Conservation (phyloP, 169 alveolate species). For the Plasmodium fragile region DNA sequence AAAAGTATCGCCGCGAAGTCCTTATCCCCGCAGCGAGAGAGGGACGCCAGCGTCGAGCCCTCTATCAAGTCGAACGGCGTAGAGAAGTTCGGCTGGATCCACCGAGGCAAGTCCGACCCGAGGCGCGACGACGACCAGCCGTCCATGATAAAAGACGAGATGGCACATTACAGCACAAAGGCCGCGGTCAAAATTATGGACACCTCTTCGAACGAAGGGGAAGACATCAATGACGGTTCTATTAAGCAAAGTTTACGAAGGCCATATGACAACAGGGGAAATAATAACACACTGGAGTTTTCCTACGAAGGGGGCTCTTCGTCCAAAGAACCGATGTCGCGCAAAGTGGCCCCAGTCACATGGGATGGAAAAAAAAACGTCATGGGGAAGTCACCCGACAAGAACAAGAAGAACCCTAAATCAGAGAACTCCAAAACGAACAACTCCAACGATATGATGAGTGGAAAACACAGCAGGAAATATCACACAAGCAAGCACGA, state of each 20-base stretch:
- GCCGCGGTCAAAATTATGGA: not conserved
- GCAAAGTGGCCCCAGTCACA: not conserved
- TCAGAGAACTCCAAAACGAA: not conserved
- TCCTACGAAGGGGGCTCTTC: not conserved
- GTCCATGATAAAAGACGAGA: constrained; percentile 10
- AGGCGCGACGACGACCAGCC: not conserved
- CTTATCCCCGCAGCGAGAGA: constrained; percentile 19
- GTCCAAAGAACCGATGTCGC: not conserved
- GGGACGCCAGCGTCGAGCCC: constrained; percentile 11
- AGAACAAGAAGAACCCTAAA: not conserved
- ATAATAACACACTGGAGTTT: not conserved
- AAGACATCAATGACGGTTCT: not conserved
- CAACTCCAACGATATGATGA: not conserved
- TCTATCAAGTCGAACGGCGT: not conserved
- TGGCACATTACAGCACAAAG: not conserved
- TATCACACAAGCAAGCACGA: constrained; percentile 23
- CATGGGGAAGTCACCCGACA: not conserved
- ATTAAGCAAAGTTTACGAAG: not conserved
- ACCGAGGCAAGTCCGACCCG: not conserved
- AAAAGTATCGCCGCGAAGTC: constrained; percentile 26
- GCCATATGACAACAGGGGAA: not conserved
- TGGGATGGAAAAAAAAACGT: constrained; percentile 2
- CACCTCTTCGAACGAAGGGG: constrained; percentile 1
- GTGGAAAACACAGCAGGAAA: not conserved
- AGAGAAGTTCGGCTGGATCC: constrained; percentile 2